phyloP scores from a whole-genome alignment of 225 moss, liverwort and hornwort species.

The Sphagnum contortum region DNA sequence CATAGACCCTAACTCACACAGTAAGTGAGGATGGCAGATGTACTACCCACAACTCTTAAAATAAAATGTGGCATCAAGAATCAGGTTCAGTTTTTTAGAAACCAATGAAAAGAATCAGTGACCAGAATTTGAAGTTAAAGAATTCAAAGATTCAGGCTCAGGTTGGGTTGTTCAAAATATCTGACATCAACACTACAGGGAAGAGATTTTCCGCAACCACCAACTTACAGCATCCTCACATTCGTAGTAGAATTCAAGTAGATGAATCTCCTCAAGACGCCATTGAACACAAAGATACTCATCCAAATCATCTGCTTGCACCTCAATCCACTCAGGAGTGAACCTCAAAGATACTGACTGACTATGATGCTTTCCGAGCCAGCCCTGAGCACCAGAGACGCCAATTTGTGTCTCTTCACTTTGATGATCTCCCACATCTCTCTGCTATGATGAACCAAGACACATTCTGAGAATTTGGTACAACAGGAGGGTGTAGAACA shows the following conservation, averaged over 20 bases:
- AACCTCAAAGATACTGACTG: slow-evolving; percentile 24
- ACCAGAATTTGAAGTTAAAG: no score
- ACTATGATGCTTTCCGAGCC: slow-evolving; percentile 9
- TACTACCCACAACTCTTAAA: no score
- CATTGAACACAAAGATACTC: slow-evolving; percentile 18
- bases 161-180: neutral
- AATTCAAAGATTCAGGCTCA: no score
- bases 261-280: slow-evolving; percentile 25
- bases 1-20: no score
- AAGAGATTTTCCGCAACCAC: neutral
- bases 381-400: slow-evolving; percentile 25
- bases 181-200: neutral
- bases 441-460: slow-evolving; percentile 14
- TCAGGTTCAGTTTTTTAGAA: no score
- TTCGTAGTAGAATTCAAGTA: slow-evolving; percentile 23
- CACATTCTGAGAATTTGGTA: slow-evolving; percentile 2
- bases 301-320: slow-evolving; percentile 31
- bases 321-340: slow-evolving; percentile 26
- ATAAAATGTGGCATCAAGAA: no score
- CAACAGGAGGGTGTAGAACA: neutral
- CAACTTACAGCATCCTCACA: slow-evolving; percentile 8
- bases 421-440: neutral
- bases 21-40: no score
- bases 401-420: slow-evolving; percentile 7
- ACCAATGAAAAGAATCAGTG: neutral